Base-by-base conservation (phyloP, 208 protist genomes). In the Novymonas esmeraldas region DNA sequence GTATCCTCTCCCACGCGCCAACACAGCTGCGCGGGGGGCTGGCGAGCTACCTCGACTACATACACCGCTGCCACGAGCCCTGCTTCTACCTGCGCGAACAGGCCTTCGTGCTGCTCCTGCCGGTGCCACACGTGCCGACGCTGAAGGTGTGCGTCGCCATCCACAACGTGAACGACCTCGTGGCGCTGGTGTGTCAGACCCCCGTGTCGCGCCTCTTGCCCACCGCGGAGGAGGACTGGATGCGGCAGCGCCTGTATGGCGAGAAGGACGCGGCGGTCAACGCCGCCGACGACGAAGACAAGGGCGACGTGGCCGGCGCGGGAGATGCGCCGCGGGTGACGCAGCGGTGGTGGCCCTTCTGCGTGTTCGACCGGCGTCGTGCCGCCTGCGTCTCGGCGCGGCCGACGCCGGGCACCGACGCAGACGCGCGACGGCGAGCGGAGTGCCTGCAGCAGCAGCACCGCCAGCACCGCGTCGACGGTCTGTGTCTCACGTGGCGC, bases 121-220 rank as follows among this genome's bases (percentile, higher is more conserved):
- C 81, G 20, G 83, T 93, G 44, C 83, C 87, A 14, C 83, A 87
- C 54, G 58, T 69, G 7, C 83, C 81, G 41, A 65, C 82, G 38
- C 76, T 93, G 58, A 85, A 83, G 39, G 78, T 93, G 42, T 86
- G 81, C 48, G 71, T 89, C 18, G 87, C 83, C 1, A 59, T 93
- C 13, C 87, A 89, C 65, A 84, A 88, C 72, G 36, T 93, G 29
- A 74, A 88, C 55, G 87, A 93, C 60, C 74, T 93, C 18, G 41
- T 93, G 59, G 70, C 78, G 33, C 48, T 93, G 10, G 60, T 93
- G 36, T 70, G 75, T 6, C 73, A 84, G 56, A 52, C 52, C 6
- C 81, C 79, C 0, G 34, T 93, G 31, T 26, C 57, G 42, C 60
- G 58, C 11, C 67, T 83, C 41, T 46, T 82, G 36, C 73, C 72